A percentile compares a stretch with the other conserved stretches of the same genome.
Conservation (phyloP, 2,329 filamentous ascomycete species). For the Xylariaceae sp. region DNA sequence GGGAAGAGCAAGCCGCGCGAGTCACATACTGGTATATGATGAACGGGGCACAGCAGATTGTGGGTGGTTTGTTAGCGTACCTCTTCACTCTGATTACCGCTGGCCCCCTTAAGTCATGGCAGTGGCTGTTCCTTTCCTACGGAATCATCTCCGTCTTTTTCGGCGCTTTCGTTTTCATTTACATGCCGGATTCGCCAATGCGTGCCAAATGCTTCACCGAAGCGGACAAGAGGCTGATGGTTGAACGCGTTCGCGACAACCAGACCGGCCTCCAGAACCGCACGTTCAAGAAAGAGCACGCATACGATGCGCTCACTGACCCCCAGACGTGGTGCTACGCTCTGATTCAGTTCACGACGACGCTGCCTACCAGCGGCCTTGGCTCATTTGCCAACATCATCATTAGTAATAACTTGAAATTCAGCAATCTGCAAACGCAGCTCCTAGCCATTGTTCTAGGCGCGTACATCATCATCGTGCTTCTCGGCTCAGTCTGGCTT, state of each 20-base stretch:
- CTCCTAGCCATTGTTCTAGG: constrained; percentile 70
- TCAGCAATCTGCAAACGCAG: constrained; percentile 61
- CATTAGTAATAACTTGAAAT: constrained; percentile 59
- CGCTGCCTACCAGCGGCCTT: constrained; percentile 65
- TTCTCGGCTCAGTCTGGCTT: constrained; percentile 61
- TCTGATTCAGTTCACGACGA: constrained; percentile 63
- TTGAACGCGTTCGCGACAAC: constrained; percentile 55
- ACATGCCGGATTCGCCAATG: constrained; percentile 66
- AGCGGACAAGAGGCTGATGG: constrained; percentile 58
- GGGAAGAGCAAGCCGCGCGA: constrained; percentile 59
- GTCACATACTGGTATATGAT: constrained; percentile 75
- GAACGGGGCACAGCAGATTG: constrained; percentile 68
- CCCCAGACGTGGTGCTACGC: constrained; percentile 62
- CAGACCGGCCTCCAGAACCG: constrained; percentile 57
- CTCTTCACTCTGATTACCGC: constrained; percentile 50
- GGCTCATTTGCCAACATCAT: constrained; percentile 71
- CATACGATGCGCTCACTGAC: constrained; percentile 51
- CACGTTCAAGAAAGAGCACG: constrained; percentile 42
- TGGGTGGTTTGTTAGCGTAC: constrained; percentile 65
- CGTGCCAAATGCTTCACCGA: constrained; percentile 63
- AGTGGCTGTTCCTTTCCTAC: constrained; percentile 62
- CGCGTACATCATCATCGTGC: constrained; percentile 65
- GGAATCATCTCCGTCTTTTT: constrained; percentile 59
- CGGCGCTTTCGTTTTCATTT: constrained; percentile 57
- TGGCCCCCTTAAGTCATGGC: constrained; percentile 57